Percentiles rank a stretch among this genome's conserved stretches.
Evolutionary conservation across 1,284 basidiomycete genomes (phyloP).

Genomic region (Mycosarcoma mackinlayi): DNA sequence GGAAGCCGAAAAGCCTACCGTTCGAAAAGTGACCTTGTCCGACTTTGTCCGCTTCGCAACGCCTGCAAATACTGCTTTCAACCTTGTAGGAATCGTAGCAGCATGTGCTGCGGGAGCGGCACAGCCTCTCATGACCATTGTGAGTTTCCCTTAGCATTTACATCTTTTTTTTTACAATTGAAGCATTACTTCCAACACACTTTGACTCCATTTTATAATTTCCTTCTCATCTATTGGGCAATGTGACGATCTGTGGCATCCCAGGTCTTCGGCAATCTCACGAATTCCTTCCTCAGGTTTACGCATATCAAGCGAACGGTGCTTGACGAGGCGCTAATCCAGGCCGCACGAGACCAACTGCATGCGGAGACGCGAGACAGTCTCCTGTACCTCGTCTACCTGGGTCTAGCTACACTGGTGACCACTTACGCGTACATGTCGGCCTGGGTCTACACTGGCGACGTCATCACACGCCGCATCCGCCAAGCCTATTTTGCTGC

Average conservation of each 20-base stretch:
- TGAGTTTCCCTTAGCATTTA: too few relatives aligned
- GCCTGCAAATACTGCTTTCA: slow-evolving; percentile 74
- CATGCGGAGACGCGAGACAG: slow-evolving; percentile 47
- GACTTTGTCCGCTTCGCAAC: slow-evolving; percentile 79
- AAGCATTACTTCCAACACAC: too few relatives aligned
- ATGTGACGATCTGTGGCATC: too few relatives aligned
- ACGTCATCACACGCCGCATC: slow-evolving; percentile 83
- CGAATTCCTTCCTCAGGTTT: slow-evolving; percentile 77
- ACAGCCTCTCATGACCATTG: slow-evolving; percentile 82
- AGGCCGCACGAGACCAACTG: slow-evolving; percentile 61
- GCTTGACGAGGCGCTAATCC: slow-evolving; percentile 69
- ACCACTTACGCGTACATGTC: slow-evolving; percentile 78
- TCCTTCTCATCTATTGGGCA: too few relatives aligned
- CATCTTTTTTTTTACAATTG: too few relatives aligned
- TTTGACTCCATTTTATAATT: too few relatives aligned
- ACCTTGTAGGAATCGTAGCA: slow-evolving; percentile 76
- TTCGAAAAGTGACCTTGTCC: too few relatives aligned
- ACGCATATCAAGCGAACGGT: too few relatives aligned
- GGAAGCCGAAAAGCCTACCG: too few relatives aligned
- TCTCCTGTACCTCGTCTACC: slow-evolving; percentile 69
- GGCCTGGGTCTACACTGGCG: slow-evolving; percentile 89
- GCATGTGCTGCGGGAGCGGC: slow-evolving; percentile 79
- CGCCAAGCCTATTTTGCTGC: slow-evolving; percentile 73
- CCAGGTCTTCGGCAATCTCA: slow-evolving; percentile 85
- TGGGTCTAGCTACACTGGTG: slow-evolving; percentile 75